These are phyloP conservation scores for Rasamsonia emersonii DNA, from an alignment of 2,329 filamentous ascomycete genomes.

Conservation along the genomic window DNA sequence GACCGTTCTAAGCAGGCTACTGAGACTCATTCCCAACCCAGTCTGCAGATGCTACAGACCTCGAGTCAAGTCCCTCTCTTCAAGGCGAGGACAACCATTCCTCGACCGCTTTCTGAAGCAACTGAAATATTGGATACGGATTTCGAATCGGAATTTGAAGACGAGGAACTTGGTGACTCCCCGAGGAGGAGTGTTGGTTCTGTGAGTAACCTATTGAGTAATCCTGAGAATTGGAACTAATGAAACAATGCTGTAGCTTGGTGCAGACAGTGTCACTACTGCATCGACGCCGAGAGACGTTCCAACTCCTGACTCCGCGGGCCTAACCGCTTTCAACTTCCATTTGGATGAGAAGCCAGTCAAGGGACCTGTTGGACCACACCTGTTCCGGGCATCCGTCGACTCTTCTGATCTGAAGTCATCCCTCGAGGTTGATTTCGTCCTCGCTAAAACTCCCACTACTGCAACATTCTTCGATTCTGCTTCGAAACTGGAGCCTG, in stretches of 20 bases:
- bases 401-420: conserved; percentile 11
- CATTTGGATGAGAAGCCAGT: conserved; percentile 55
- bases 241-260: conserved; percentile 41
- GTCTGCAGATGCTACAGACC: conserved; percentile 13
- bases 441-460: conserved; percentile 11
- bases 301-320: conserved; percentile 63
- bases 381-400: conserved; percentile 65
- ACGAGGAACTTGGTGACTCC: conserved; percentile 13
- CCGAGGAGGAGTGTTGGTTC: conserved; percentile 12
- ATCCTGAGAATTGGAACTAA: not conserved
- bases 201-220: conserved; percentile 7
- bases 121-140: conserved; percentile 29
- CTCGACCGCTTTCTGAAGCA: conserved; percentile 18
- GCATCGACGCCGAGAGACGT: conserved; percentile 80
- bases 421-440: conserved; percentile 13
- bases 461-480: conserved; percentile 8
- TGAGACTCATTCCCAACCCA: no score
- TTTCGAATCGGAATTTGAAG: conserved; percentile 22
- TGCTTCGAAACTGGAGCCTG: conserved; percentile 9
- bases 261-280: conserved; percentile 71
- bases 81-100: conserved; percentile 1
- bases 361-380: conserved; percentile 74
- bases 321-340: conserved; percentile 54
- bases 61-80: conserved; percentile 12
- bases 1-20: no score